Conservation (phyloP, 257 asterid genomes). For the Vinca minor region DNA sequence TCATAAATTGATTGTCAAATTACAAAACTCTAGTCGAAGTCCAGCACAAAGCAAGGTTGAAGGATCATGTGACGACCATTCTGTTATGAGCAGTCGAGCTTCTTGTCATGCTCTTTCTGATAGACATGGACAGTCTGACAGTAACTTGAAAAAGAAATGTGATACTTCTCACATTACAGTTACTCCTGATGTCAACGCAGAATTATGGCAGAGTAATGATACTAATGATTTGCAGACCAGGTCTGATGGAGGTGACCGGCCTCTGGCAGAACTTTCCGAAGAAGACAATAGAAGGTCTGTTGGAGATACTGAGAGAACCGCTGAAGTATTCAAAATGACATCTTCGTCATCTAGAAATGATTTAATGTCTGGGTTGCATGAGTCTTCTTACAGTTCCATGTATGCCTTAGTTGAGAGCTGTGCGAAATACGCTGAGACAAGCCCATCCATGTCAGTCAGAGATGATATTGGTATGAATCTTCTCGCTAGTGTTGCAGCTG, state of each 20-base stretch:
- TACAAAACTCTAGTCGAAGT: slow-evolving; percentile 44
- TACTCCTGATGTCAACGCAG: slow-evolving; percentile 21
- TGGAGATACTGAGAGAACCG: slow-evolving; percentile 21
- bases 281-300: slow-evolving; percentile 25
- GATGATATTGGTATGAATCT: slow-evolving; percentile 60
- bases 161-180: slow-evolving; percentile 21
- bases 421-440: slow-evolving; percentile 43
- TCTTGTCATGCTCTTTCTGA: slow-evolving; percentile 36
- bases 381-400: slow-evolving; percentile 44
- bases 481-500: slow-evolving; percentile 60
- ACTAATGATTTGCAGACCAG: slow-evolving; percentile 24
- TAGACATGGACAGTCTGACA: slow-evolving; percentile 24
- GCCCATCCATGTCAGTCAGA: slow-evolving; percentile 32
- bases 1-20: slow-evolving; percentile 72
- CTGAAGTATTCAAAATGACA: slow-evolving; percentile 18
- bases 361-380: slow-evolving; percentile 20
- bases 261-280: slow-evolving; percentile 23
- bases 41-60: slow-evolving; percentile 32
- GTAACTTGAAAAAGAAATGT: slow-evolving; percentile 23
- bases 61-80: slow-evolving; percentile 32
- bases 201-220: slow-evolving; percentile 25
- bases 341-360: slow-evolving; percentile 20
- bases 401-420: slow-evolving; percentile 62
- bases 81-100: slow-evolving; percentile 29
- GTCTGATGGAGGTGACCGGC: slow-evolving; percentile 27